Evolutionary conservation across 768 basidiomycete genomes (phyloP), one percentile per base, ranked within the genome.

Genomic region (Tulasnella sp.): DNA sequence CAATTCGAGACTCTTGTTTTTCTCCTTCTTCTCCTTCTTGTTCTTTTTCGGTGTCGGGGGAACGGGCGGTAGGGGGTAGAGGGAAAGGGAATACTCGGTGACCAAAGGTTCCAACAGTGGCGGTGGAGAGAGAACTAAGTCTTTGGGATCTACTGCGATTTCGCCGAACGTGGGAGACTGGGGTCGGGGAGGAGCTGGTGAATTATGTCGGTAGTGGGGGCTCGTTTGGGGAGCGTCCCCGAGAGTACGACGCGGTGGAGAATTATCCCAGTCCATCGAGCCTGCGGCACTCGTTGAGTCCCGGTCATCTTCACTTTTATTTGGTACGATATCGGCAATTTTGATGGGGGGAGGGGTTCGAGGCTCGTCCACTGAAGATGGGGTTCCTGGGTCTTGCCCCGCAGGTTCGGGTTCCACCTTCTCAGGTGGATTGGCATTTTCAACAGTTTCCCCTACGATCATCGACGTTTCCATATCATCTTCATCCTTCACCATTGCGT

Each of bases 1-100:
- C 71, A 91, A 82, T 44, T 92, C 92, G 83, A 95, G 83, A 10
- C 70, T 72, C 55, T 75, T 78, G 48, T 75, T 13, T 44, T 73
- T 57, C 35, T 70, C 71, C 26, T 78, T 76, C 75, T 79, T 77
- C 77, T 79, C 79, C 11, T 77, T 77, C 48, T 61, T 57, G 42
- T 35, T 37, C 73, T 69, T 40, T 72, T 77, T 69, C 26, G 26
- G 16, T 57, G 26, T 48, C 16, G 69, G 57, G 26, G 35, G 51
- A 29, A 72, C 48, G 1, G 78, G 79, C 11, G 82, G 81, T 5
- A 81, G 61, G 0, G 81, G 81, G 44, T 81, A 80, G 20, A 81
- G 74, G 0, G 81, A 77, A 40, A 70, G 39, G 0, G 81, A 75
- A 57, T 80, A 81, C 9, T 79, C 48, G 13, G 80, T 75, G 75